Percentiles rank a stretch among this genome's conserved stretches.
These are phyloP conservation scores for Peltaster fructicola DNA, from an alignment of 2,329 filamentous ascomycete genomes.

Conservation along the genomic window DNA sequence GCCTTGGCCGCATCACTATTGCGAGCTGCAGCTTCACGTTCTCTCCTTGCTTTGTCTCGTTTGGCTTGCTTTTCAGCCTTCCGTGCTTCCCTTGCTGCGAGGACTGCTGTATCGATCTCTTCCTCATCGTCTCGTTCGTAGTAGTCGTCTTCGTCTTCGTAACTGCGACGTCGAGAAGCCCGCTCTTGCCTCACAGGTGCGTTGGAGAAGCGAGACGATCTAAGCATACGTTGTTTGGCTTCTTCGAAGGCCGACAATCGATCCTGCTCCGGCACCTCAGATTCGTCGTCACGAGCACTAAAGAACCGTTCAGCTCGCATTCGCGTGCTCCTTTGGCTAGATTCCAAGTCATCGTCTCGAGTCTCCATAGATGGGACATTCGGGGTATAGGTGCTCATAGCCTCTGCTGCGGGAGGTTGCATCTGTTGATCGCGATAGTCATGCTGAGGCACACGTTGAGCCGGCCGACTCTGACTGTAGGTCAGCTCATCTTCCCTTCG, in stretches of 20 bases:
- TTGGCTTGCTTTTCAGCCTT: conserved; percentile 9
- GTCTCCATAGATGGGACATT: conserved; percentile 1
- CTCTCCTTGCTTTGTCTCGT: conserved; percentile 9
- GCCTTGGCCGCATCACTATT: conserved; percentile 30
- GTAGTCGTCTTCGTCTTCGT: conserved; percentile 15
- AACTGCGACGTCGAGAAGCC: conserved; percentile 6
- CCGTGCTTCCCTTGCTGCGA: conserved; percentile 6
- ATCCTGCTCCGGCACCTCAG: conserved; percentile 3
- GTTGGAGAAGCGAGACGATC: conserved; percentile 8
- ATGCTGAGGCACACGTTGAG: too few species aligned
- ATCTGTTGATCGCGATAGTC: too few species aligned
- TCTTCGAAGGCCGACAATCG: conserved; percentile 7
- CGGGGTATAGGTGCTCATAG: conserved; percentile 3
- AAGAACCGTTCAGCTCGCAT: too few species aligned
- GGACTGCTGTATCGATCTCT: conserved; percentile 5
- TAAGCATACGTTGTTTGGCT: conserved; percentile 6
- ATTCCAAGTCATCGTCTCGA: conserved; percentile 1
- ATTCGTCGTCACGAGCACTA: conserved; percentile 4
- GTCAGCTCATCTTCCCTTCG: too few species aligned
- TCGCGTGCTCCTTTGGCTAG: conserved; percentile 2
- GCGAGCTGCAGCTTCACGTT: conserved; percentile 11
- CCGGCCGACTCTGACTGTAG: too few species aligned
- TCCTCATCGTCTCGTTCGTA: conserved; percentile 6
- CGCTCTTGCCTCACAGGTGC: conserved; percentile 4
- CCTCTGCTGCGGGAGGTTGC: conserved; percentile 3